These are phyloP conservation scores for Penicillium sp. DNA, from an alignment of 2,329 filamentous ascomycete species.

Conservation along the genomic window DNA sequence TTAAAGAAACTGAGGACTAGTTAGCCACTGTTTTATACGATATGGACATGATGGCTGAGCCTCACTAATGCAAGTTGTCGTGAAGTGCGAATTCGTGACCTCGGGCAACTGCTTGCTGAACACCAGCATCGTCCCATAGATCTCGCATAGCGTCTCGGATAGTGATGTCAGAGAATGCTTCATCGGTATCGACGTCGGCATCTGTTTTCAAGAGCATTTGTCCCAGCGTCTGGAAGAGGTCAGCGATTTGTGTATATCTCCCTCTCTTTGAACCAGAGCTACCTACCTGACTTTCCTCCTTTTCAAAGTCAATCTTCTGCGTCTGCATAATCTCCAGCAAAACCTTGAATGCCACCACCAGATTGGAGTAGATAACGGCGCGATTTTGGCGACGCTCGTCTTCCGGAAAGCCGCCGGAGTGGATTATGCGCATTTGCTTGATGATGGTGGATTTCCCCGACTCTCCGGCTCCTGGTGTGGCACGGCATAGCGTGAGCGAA, in stretches of 20 bases:
- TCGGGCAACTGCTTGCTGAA: slow-evolving; percentile 82
- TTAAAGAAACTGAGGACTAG: slow-evolving; percentile 67
- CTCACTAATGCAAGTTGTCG: slow-evolving; percentile 91
- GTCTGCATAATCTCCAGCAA: slow-evolving; percentile 89
- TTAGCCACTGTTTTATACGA: not conserved
- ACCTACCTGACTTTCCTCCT: slow-evolving; percentile 70
- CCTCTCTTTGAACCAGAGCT: not conserved
- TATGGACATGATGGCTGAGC: not conserved
- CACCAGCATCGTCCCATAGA: slow-evolving; percentile 78
- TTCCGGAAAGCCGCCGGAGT: slow-evolving; percentile 85
- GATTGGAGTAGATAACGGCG: slow-evolving; percentile 91
- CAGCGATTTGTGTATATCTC: slow-evolving; percentile 10
- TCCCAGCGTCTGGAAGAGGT: slow-evolving; percentile 63
- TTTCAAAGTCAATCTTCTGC: slow-evolving; percentile 72
- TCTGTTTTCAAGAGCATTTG: slow-evolving; percentile 72
- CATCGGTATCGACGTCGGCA: slow-evolving; percentile 72
- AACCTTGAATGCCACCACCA: slow-evolving; percentile 86
- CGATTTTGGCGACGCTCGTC: slow-evolving; percentile 90
- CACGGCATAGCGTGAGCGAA: not conserved
- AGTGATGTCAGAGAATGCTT: slow-evolving; percentile 63
- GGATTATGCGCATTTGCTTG: slow-evolving; percentile 99
- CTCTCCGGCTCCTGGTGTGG: slow-evolving; percentile 74
- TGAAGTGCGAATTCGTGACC: slow-evolving; percentile 96
- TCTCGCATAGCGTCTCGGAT: slow-evolving; percentile 73
- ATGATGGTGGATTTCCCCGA: slow-evolving; percentile 94